phyloP scores from a whole-genome alignment of 768 basidiomycete genomes.

The Paxillus involutus region DNA sequence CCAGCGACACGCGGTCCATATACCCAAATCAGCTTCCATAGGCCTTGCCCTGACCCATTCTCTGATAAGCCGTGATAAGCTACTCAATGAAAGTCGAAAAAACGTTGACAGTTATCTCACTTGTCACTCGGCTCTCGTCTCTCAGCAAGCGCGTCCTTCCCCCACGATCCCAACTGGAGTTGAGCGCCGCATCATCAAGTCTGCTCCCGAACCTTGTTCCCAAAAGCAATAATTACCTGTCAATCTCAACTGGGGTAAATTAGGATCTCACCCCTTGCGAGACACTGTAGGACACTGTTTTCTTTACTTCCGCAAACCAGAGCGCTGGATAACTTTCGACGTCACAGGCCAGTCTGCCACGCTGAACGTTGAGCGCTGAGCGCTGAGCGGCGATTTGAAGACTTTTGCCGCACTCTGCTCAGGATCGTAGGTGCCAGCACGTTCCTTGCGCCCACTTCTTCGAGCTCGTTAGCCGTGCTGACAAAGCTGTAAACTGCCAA shows the following conservation, averaged over 20 bases:
- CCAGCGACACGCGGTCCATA: not conserved
- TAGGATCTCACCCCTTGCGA: not conserved
- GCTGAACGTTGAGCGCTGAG: too few relatives aligned
- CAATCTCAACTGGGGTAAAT: constrained; percentile 6
- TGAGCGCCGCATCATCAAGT: not conserved
- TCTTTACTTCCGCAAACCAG: not conserved
- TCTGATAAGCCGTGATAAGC: not conserved
- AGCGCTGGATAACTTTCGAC: not conserved
- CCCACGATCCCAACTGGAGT: not conserved
- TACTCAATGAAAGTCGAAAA: not conserved
- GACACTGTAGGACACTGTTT: not conserved
- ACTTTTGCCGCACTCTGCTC: too few relatives aligned
- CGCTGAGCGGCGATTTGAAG: too few relatives aligned
- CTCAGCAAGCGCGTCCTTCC: not conserved
- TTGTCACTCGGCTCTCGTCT: not conserved
- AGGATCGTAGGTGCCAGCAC: too few relatives aligned
- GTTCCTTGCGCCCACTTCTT: too few relatives aligned
- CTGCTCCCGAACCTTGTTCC: not conserved
- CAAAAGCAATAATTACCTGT: not conserved
- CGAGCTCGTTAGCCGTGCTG: too few relatives aligned
- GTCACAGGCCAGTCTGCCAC: not conserved
- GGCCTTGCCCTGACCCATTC: not conserved
- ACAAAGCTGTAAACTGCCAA: not conserved
- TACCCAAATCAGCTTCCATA: not conserved
- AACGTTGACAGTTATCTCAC: not conserved